Evolutionary conservation across 225 moss, liverwort and hornwort species (phyloP).

Genomic region (Polytrichum commune): DNA sequence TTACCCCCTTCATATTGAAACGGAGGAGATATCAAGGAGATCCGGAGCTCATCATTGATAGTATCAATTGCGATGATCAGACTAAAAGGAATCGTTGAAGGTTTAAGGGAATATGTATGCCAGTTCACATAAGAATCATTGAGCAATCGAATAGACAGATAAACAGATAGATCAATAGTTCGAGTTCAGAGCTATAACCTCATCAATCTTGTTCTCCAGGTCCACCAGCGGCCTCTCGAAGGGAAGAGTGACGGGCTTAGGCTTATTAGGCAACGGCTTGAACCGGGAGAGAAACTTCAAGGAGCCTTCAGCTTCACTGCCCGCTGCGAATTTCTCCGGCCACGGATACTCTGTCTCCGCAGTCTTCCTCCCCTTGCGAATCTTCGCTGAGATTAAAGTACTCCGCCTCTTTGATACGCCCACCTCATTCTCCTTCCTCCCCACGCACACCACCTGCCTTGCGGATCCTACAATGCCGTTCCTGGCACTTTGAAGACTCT

Average conservation of each 20-base stretch:
- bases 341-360: conserved; percentile 88
- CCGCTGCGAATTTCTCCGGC: conserved; percentile 88
- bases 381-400: conserved; percentile 55
- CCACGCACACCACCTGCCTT: conserved; percentile 23
- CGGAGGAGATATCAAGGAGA: no score
- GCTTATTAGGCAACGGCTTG: conserved; percentile 82
- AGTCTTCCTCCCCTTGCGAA: conserved; percentile 93
- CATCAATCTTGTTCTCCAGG: conserved; percentile 92
- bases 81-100: neutral
- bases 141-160: no score
- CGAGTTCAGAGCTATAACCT: conserved; percentile 34
- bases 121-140: no score
- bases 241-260: conserved; percentile 77
- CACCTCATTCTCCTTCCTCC: conserved; percentile 15
- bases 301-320: conserved; percentile 54
- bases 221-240: conserved; percentile 90
- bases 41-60: no score
- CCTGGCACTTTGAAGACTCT: conserved; percentile 43
- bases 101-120: neutral
- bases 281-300: conserved; percentile 82
- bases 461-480: conserved; percentile 64
- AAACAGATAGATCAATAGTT: no score
- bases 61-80: neutral
- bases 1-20: no score
- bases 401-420: neutral